A percentile compares a stretch with the other conserved stretches of the same genome.
Conservation (phyloP, 768 basidiomycete species). For the Scleroderma citrinum region DNA sequence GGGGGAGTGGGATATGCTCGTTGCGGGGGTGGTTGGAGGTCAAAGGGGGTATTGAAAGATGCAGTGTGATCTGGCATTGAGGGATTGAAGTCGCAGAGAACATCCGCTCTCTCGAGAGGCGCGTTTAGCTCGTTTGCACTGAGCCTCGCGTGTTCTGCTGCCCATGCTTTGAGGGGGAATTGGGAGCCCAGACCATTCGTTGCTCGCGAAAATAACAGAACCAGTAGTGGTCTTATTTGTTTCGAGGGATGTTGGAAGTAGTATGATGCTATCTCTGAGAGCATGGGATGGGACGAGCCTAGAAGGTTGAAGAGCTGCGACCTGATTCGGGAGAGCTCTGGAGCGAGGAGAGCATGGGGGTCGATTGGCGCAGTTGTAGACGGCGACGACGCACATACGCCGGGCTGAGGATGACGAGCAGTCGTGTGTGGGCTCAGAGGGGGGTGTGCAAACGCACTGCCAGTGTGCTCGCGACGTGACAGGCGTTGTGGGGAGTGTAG, state of each 20-base stretch:
- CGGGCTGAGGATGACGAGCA: slow-evolving; percentile 11
- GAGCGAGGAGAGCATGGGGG: slow-evolving; percentile 63
- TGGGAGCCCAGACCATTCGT: slow-evolving; percentile 81
- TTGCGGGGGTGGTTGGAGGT: slow-evolving; percentile 34
- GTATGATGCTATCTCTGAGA: slow-evolving; percentile 84
- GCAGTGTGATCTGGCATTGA: slow-evolving; percentile 72
- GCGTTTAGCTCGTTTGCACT: slow-evolving; percentile 62
- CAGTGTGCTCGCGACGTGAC: slow-evolving; percentile 31
- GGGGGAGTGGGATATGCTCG: slow-evolving; percentile 23
- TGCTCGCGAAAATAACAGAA: slow-evolving; percentile 85
- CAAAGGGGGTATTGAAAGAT: slow-evolving; percentile 58
- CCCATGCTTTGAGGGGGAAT: slow-evolving; percentile 58
- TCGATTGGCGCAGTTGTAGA: slow-evolving; percentile 34
- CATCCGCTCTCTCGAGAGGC: slow-evolving; percentile 72
- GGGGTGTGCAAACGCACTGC: slow-evolving; percentile 35
- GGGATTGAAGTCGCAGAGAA: slow-evolving; percentile 90
- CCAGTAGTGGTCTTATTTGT: slow-evolving; percentile 84
- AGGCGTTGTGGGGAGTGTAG: slow-evolving; percentile 1
- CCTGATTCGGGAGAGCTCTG: slow-evolving; percentile 69
- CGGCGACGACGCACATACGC: neutral
- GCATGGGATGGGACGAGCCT: slow-evolving; percentile 83
- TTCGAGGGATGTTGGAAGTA: slow-evolving; percentile 89
- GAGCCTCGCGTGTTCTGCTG: slow-evolving; percentile 53
- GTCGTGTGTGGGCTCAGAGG: slow-evolving; percentile 8
- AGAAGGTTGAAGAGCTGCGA: slow-evolving; percentile 70